Conservation (phyloP, 805 yeast genomes). For the Saccharomycopsis sp. region DNA sequence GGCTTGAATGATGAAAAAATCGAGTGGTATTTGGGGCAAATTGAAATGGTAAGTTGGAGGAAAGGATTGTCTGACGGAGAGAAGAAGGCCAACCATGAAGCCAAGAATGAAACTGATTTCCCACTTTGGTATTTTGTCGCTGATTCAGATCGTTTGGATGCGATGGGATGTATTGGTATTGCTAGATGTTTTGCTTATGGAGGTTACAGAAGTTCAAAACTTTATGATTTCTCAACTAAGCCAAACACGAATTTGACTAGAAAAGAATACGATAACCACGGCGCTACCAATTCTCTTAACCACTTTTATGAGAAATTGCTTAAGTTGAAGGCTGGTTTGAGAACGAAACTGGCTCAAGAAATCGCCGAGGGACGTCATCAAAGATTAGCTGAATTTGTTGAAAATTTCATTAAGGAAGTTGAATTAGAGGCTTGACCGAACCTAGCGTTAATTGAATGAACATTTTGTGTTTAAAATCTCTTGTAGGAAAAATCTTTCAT, state of each 20-base stretch:
- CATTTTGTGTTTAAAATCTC: background rate
- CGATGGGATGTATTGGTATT: conserved; percentile 32
- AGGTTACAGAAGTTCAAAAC: conserved; percentile 25
- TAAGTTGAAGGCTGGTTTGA: conserved; percentile 25
- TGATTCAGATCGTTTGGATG: conserved; percentile 36
- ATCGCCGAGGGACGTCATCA: conserved; percentile 24
- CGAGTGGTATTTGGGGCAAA: conserved; percentile 2
- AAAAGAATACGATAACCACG: conserved; percentile 11
- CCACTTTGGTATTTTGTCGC: conserved; percentile 25
- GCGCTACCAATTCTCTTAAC: conserved; percentile 23
- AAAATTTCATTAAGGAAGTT: conserved; percentile 20
- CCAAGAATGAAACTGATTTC: background rate
- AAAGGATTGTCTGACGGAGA: conserved; percentile 5
- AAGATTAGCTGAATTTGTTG: conserved; percentile 23
- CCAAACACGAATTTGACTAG: conserved; percentile 11
- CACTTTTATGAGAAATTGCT: conserved; percentile 31
- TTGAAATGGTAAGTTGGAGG: conserved; percentile 11
- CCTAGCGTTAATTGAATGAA: background rate
- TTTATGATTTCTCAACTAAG: conserved; percentile 21
- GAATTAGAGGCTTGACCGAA: background rate
- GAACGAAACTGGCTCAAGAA: conserved; percentile 24
- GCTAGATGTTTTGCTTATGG: conserved; percentile 30
- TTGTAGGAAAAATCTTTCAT: too few species aligned
- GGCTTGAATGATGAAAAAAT: background rate
- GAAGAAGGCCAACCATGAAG: background rate